These are phyloP conservation scores for Backusella westeae DNA, from an alignment of 192 early-diverging fungal genomes.

Conservation along the genomic window DNA sequence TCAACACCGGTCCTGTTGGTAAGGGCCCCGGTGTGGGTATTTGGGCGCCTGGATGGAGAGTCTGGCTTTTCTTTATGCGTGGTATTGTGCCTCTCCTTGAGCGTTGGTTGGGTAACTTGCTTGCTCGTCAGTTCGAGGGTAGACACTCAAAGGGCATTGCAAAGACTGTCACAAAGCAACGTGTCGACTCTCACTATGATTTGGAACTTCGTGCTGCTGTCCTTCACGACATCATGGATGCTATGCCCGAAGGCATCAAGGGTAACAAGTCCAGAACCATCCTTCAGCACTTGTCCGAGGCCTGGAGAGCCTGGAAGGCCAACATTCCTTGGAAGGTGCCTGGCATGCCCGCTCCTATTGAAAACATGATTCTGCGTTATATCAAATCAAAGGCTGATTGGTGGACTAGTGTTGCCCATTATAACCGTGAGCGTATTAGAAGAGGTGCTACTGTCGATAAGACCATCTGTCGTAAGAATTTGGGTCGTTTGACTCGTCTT, in stretches of 20 bases:
- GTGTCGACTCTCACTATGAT: conserved; percentile 98
- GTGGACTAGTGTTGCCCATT: conserved; percentile 99
- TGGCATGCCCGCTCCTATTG: conserved; percentile 95
- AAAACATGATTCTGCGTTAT: conserved; percentile 99
- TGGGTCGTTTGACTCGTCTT: conserved; percentile 95
- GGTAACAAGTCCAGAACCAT: conserved; percentile 95
- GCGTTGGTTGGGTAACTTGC: conserved; percentile 97
- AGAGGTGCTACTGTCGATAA: conserved; percentile 99
- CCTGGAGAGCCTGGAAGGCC: conserved; percentile 95
- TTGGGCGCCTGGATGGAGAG: conserved; percentile 99
- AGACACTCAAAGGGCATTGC: conserved; percentile 96
- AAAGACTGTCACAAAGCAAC: conserved; percentile 98
- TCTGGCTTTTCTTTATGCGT: conserved; percentile 99
- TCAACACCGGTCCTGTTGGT: conserved; percentile 95
- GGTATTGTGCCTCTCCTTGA: conserved; percentile 97
- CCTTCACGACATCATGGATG: conserved; percentile 98
- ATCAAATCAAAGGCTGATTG: conserved; percentile 99
- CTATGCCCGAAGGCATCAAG: conserved; percentile 99
- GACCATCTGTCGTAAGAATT: conserved; percentile 97
- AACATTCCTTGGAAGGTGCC: conserved; percentile 99
- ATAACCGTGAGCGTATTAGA: conserved; percentile 98
- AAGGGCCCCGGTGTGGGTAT: conserved; percentile 99
- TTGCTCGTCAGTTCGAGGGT: conserved; percentile 99
- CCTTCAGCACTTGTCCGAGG: conserved; percentile 93
- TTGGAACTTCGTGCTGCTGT: conserved; percentile 97